A percentile compares a stretch with the other conserved stretches of the same genome.
These are phyloP conservation scores for Castanea crenata DNA, from an alignment of 306 rosid species.

Conservation along the genomic window DNA sequence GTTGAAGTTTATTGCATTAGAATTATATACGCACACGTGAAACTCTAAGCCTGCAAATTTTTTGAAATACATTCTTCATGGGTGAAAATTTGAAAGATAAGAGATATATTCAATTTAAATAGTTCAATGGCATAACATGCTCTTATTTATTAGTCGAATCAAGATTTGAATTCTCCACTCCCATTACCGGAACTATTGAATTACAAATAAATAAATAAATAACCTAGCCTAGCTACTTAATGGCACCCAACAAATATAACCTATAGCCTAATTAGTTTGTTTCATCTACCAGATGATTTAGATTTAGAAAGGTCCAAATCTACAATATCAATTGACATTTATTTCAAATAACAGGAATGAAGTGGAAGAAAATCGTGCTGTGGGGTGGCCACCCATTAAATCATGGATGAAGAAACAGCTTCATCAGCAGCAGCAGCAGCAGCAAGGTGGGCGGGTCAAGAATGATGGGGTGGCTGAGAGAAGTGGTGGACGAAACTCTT, in stretches of 20 bases:
- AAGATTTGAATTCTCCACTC: too few relatives aligned
- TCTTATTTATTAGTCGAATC: too few relatives aligned
- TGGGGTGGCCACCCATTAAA: conserved; percentile 95
- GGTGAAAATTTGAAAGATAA: too few relatives aligned
- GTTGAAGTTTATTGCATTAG: conserved; percentile 14
- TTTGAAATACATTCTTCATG: too few relatives aligned
- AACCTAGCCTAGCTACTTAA: too few relatives aligned
- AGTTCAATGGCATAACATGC: too few relatives aligned
- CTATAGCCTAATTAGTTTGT: background rate
- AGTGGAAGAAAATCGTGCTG: conserved; percentile 38
- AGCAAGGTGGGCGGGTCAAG: conserved; percentile 20
- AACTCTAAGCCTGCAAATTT: too few relatives aligned
- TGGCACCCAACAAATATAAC: too few relatives aligned
- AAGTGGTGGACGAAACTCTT: conserved; percentile 34
- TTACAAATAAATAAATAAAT: background rate
- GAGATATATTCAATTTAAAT: too few relatives aligned
- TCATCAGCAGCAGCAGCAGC: conserved; percentile 14
- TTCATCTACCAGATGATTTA: background rate
- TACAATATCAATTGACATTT: background rate
- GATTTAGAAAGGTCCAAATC: background rate
- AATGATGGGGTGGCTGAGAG: conserved; percentile 17
- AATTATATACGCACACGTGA: too few relatives aligned
- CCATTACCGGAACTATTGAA: background rate
- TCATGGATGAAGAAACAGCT: conserved; percentile 69
- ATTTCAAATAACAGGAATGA: conserved; percentile 21